These are phyloP conservation scores for Blastocystis sp. DNA, from an alignment of 352 stramenopile genomes.

Conservation along the genomic window DNA sequence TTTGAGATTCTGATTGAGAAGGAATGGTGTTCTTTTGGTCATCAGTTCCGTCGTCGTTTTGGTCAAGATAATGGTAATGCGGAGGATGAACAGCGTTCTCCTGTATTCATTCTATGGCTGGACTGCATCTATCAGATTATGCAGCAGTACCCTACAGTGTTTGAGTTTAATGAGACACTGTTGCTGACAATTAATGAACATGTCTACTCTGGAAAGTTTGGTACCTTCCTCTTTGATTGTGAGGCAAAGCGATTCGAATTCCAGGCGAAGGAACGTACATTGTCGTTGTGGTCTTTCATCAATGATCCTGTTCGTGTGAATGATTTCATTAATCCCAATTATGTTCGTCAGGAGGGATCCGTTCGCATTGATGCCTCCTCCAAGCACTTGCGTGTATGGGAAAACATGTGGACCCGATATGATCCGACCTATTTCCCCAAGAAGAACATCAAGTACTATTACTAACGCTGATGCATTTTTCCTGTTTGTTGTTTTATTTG, in stretches of 20 bases:
- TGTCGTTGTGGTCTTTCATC: constrained; percentile 65
- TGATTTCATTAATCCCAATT: constrained; percentile 56
- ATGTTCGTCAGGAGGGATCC: background rate
- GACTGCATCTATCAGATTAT: constrained; percentile 96
- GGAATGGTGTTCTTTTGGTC: constrained; percentile 92
- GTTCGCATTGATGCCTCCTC: constrained; percentile 59
- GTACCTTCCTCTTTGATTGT: constrained; percentile 94
- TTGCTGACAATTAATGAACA: constrained; percentile 90
- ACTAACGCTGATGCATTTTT: background rate
- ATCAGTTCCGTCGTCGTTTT: constrained; percentile 90
- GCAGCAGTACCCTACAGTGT: constrained; percentile 89
- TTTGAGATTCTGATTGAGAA: constrained; percentile 96
- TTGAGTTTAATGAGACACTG: constrained; percentile 91
- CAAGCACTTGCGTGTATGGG: constrained; percentile 66
- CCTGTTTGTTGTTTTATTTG: background rate
- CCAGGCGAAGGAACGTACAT: constrained; percentile 47
- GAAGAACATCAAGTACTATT: constrained; percentile 54
- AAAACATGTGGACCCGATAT: constrained; percentile 54
- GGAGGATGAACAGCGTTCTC: constrained; percentile 90
- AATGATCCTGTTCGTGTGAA: constrained; percentile 55
- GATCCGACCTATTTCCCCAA: constrained; percentile 57
- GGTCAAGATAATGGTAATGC: constrained; percentile 87
- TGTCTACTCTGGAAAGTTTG: constrained; percentile 92
- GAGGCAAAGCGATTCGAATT: constrained; percentile 78
- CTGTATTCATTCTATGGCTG: constrained; percentile 96